These are phyloP conservation scores for Ustilago hordei DNA, from an alignment of 1,284 basidiomycete genomes.

Conservation along the genomic window DNA sequence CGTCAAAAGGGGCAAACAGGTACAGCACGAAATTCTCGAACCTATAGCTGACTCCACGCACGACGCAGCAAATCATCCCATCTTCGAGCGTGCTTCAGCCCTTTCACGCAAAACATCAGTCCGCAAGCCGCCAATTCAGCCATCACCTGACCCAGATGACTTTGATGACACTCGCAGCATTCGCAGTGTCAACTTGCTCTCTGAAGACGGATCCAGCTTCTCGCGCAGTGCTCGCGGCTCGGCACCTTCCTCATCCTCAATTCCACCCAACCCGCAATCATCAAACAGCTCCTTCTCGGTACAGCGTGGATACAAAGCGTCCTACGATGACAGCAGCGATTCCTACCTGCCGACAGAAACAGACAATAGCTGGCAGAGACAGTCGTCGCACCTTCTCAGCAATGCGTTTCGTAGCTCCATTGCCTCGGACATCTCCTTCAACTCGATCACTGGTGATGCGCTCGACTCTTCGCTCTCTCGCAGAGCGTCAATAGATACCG, in stretches of 20 bases:
- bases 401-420: conserved; percentile 57
- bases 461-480: conserved; percentile 23
- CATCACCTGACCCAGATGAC: conserved; percentile 48
- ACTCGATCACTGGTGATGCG: conserved; percentile 48
- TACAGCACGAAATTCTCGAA: conserved; percentile 41
- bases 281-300: conserved; percentile 23
- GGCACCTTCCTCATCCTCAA: conserved; percentile 7
- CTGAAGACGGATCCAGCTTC: conserved; percentile 30
- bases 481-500: conserved; percentile 58
- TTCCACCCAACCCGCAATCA: conserved; percentile 16
- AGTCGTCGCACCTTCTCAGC: conserved; percentile 39
- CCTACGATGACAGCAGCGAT: conserved; percentile 27
- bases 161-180: conserved; percentile 48
- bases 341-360: conserved; percentile 17
- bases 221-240: conserved; percentile 10
- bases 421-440: conserved; percentile 58
- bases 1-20: conserved; percentile 48
- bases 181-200: conserved; percentile 49
- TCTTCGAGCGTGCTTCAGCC: conserved; percentile 48
- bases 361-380: conserved; percentile 23
- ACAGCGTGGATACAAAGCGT: conserved; percentile 37
- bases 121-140: conserved; percentile 36
- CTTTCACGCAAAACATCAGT: conserved; percentile 46
- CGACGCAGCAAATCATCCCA: conserved; percentile 13
- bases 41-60: conserved; percentile 4